Base-by-base conservation (phyloP, 1,139 yeast species). In the Taphrina flavorubra region DNA sequence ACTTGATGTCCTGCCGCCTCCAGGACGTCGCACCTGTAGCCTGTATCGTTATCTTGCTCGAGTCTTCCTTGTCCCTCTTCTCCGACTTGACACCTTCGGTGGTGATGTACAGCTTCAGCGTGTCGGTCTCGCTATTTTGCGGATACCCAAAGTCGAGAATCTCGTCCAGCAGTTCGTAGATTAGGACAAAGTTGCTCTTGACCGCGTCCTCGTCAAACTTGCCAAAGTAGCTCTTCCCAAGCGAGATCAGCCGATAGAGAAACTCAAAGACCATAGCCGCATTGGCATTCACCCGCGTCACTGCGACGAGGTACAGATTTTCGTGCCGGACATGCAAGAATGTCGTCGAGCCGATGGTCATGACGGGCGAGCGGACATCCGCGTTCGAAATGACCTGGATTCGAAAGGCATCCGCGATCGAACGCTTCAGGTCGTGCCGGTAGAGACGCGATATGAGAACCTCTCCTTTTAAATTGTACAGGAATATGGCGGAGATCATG, bases 291-390 rank as follows among this genome's bases (percentile, higher is more conserved):
- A 92, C 87, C 71, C 98, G 83, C 0, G 96, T 85, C 20, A 92
- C 94, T 0, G 92, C 96, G 18, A 92, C 96, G 14, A 91, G 76
- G 88, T 96, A 94, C 25, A 94, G 75, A 69, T 83, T 81, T 16
- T 87, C 88, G 68, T 87, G 85, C 73, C 86, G 85, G 63, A 90
- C 87, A 75, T 92, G 92, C 60, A 92, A 83, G 76, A 92, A 94
- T 0, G 97, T 89, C 0, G 98, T 94, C 0, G 97, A 90, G 1
- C 99, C 99, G 55, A 94, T 79, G 0, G 98, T 94, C 68, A 92
- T 79, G 6, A 94, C 87, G 0, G 99, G 99, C 1, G 96, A 88
- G 72, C 89, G 82, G 40, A 82, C 80, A 68, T 85, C 87, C 8
- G 83, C 78, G 71, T 84, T 85, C 67, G 90, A 83, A 63, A 92